Conservation (phyloP, 768 basidiomycete genomes). For the Auriculariales sp. region DNA sequence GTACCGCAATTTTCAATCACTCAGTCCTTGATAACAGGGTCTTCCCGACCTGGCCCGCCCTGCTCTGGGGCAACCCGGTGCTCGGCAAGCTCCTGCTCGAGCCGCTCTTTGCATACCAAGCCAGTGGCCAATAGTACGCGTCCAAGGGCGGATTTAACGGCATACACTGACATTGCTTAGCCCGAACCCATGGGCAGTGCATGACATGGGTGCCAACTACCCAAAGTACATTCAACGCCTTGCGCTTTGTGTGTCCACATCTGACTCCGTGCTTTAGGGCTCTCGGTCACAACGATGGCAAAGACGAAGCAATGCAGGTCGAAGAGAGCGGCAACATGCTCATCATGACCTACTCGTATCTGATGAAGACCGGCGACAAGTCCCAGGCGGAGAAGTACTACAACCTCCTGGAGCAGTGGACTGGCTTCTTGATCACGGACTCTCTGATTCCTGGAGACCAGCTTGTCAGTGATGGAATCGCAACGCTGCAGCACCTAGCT, state of each 20-base stretch:
- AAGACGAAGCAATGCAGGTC: constrained; percentile 6
- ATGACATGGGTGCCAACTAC: constrained; percentile 8
- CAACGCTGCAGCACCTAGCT: background rate
- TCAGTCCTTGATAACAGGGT: constrained; percentile 7
- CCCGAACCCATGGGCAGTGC: constrained; percentile 3
- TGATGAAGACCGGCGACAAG: constrained; percentile 35
- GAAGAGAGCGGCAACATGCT: constrained; percentile 60
- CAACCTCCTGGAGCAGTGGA: constrained; percentile 46
- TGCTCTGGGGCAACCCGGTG: constrained; percentile 10
- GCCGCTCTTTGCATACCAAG: constrained; percentile 8
- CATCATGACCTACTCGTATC: constrained; percentile 53
- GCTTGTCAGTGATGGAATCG: constrained; percentile 12
- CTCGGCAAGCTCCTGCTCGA: constrained; percentile 4
- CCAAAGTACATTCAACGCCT: background rate
- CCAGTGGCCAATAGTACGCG: constrained; percentile 8
- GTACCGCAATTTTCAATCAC: background rate
- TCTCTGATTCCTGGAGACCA: constrained; percentile 28
- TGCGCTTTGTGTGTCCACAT: background rate
- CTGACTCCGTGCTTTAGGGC: constrained; percentile 2
- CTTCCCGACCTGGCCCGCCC: constrained; percentile 12
- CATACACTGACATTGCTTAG: too few species aligned
- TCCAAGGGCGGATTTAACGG: too few species aligned
- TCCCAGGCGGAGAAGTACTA: constrained; percentile 34
- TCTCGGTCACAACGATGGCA: constrained; percentile 10
- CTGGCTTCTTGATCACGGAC: constrained; percentile 40